Percentiles rank a stretch among this genome's conserved stretches.
phyloP scores from a whole-genome alignment of 106 monocot genomes.

The Acanthochlamys bracteata region DNA sequence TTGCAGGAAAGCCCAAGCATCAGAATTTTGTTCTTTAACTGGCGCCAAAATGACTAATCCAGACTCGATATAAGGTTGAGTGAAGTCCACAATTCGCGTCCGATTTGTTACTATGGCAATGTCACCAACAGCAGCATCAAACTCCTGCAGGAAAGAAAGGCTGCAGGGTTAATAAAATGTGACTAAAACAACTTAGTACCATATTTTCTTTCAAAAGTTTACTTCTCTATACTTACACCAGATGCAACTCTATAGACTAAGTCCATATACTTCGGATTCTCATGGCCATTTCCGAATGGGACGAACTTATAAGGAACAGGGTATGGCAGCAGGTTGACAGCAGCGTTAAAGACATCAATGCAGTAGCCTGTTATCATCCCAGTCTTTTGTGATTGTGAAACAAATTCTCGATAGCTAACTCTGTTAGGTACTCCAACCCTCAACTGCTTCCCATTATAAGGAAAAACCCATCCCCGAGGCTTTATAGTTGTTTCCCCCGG shows the following conservation, averaged over 20 bases:
- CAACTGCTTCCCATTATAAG: slow-evolving; percentile 12
- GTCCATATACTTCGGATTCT: slow-evolving; percentile 10
- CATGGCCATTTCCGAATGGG: slow-evolving; percentile 9
- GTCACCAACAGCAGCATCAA: slow-evolving; percentile 35
- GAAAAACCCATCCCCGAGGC: slow-evolving; percentile 17
- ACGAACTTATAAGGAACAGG: slow-evolving; percentile 11
- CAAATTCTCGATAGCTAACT: slow-evolving; percentile 10
- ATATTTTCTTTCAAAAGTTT: background rate
- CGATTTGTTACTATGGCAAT: slow-evolving; percentile 30
- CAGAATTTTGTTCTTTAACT: slow-evolving; percentile 9
- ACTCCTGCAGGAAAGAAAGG: slow-evolving; percentile 12
- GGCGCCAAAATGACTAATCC: slow-evolving; percentile 25
- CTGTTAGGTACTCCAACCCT: slow-evolving; percentile 10
- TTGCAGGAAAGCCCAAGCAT: slow-evolving; percentile 25
- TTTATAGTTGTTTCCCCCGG: slow-evolving; percentile 8
- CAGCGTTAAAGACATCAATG: slow-evolving; percentile 12
- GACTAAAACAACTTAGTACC: background rate
- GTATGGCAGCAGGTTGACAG: slow-evolving; percentile 15
- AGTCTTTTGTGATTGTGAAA: background rate
- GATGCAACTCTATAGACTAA: slow-evolving; percentile 2
- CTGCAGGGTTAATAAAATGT: background rate
- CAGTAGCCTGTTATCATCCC: slow-evolving; percentile 7
- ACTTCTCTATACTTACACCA: slow-evolving; percentile 2
- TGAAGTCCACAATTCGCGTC: slow-evolving; percentile 29
- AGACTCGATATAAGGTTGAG: slow-evolving; percentile 29